phyloP scores from a whole-genome alignment of 2,329 filamentous ascomycete species.

The Botrytis galanthina region DNA sequence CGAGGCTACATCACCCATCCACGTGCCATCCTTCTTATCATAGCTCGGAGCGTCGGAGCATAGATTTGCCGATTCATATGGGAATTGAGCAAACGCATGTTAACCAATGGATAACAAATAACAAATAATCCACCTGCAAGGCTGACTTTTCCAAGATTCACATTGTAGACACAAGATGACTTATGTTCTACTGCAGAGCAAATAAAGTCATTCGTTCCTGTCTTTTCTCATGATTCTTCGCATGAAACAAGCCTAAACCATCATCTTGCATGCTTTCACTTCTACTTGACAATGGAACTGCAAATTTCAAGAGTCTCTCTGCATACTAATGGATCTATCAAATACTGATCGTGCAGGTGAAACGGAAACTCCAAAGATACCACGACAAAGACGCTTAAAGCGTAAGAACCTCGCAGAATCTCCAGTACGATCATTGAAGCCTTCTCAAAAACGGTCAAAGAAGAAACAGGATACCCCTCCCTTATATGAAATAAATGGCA shows the following conservation, averaged over 20 bases:
- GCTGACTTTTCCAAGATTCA: background rate
- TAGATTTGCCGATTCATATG: background rate
- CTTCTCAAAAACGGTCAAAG: background rate
- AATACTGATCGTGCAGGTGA: constrained; percentile 12
- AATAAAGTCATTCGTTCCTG: background rate
- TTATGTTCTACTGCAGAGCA: background rate
- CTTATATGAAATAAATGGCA: constrained; percentile 21
- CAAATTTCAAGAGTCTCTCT: background rate
- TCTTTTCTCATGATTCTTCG: background rate
- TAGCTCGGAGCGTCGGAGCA: background rate
- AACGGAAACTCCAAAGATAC: constrained; percentile 2
- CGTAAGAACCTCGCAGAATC: constrained; percentile 3
- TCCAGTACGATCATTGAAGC: background rate
- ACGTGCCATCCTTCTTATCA: background rate
- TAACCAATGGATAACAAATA: background rate
- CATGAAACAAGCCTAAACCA: background rate
- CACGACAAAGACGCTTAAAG: constrained; percentile 11
- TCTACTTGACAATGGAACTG: constrained; percentile 13
- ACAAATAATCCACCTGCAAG: background rate
- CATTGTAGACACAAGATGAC: background rate
- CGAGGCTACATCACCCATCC: background rate
- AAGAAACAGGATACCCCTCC: background rate
- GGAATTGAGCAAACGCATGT: background rate
- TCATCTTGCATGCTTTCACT: background rate
- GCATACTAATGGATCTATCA: constrained; percentile 19